A percentile compares a stretch with the other conserved stretches of the same genome.
phyloP scores from a whole-genome alignment of 495 filamentous ascomycete species.

The Penicillium lividum region DNA sequence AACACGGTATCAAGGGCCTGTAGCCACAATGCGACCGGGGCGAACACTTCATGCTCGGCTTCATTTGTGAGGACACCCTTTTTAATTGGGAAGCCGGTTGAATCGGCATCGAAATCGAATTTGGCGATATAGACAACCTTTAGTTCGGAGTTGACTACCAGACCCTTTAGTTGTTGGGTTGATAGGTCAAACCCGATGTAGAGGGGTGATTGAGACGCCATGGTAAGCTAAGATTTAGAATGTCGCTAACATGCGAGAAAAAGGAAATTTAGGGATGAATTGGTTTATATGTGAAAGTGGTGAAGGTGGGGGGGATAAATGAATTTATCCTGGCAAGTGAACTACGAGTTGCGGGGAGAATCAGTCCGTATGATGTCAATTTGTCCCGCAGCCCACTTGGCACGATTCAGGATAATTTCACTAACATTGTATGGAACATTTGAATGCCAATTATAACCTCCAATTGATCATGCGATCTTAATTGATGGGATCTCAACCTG shows the following conservation, averaged over 20 bases:
- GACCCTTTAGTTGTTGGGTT: conserved; percentile 92
- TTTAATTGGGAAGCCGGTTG: conserved; percentile 68
- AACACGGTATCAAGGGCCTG: conserved; percentile 88
- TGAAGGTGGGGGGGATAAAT: not conserved
- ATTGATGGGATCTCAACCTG: not conserved
- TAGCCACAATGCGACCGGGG: conserved; percentile 91
- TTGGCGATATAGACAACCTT: conserved; percentile 45
- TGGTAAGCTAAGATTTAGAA: not conserved
- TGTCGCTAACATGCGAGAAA: conserved; percentile 2
- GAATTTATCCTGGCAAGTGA: not conserved
- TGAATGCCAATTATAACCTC: no score
- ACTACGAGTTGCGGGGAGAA: conserved; percentile 6
- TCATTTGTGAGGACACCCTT: conserved; percentile 87
- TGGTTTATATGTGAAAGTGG: not conserved
- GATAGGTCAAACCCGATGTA: conserved; percentile 96
- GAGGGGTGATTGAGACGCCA: conserved; percentile 55
- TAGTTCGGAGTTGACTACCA: conserved; percentile 75
- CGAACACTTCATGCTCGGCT: conserved; percentile 80
- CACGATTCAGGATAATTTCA: not conserved
- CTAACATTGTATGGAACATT: no score
- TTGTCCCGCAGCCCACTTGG: no score
- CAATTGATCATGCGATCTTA: no score
- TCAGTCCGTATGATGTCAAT: conserved; percentile 24
- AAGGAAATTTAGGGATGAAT: not conserved
- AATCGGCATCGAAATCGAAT: conserved; percentile 76